phyloP scores from a whole-genome alignment of 192 early-diverging fungal species.

The Backusella australiensis region DNA sequence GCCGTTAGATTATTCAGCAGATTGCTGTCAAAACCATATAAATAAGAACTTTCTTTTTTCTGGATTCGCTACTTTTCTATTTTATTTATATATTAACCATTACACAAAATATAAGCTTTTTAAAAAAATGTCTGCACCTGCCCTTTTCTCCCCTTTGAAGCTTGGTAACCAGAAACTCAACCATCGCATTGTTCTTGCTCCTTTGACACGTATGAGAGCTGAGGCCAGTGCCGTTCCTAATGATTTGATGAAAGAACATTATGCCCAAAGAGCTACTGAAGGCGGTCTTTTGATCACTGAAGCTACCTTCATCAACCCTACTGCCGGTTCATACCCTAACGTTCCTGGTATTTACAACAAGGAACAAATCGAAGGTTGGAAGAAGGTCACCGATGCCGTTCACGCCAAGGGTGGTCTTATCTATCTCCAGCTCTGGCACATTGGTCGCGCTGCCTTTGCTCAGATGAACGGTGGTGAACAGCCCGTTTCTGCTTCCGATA shows the following conservation, averaged over 20 bases:
- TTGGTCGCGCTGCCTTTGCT: conserved; percentile 13
- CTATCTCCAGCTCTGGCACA: conserved; percentile 55
- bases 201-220: conserved; percentile 14
- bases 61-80: background rate
- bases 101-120: background rate
- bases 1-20: background rate
- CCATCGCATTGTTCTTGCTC: conserved; percentile 22
- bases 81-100: background rate
- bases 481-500: conserved; percentile 17
- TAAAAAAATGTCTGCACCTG: background rate
- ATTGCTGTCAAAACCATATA: background rate
- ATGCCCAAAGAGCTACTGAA: conserved; percentile 9
- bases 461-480: background rate
- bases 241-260: background rate
- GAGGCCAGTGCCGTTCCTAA: conserved; percentile 2
- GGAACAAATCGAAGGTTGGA: conserved; percentile 50
- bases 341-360: conserved; percentile 36
- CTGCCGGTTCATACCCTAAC: conserved; percentile 19
- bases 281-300: conserved; percentile 12
- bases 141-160: conserved; percentile 19
- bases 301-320: conserved; percentile 15
- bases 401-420: conserved; percentile 55
- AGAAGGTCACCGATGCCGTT: conserved; percentile 49
- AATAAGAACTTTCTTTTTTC: background rate
- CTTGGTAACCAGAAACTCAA: background rate